Evolutionary conservation across 192 early-diverging fungal species (phyloP).

Genomic region (Rhizophagus prolifer): DNA sequence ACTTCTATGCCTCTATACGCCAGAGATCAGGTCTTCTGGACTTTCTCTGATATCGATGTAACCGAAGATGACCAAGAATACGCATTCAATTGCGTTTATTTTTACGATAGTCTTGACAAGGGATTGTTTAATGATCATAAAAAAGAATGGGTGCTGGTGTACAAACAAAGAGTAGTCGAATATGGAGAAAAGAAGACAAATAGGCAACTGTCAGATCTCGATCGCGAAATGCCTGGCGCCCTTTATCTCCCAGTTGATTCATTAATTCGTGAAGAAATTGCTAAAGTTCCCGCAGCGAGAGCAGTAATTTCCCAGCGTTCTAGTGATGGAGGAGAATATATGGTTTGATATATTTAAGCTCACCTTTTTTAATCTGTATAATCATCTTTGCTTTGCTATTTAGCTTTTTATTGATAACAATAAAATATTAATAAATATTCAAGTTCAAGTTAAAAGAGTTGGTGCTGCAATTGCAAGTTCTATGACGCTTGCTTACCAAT

Average conservation of each 20-base stretch:
- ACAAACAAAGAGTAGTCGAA: not conserved
- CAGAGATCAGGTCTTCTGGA: not conserved
- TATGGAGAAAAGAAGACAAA: slow-evolving; percentile 21
- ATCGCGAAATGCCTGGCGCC: not conserved
- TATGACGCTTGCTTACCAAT: not conserved
- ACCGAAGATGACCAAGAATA: not conserved
- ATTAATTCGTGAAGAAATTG: slow-evolving; percentile 7
- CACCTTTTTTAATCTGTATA: not conserved
- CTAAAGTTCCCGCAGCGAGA: not conserved
- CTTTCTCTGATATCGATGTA: not conserved
- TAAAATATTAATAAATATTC: slow-evolving; percentile 24
- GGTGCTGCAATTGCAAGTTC: not conserved
- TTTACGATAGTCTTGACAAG: slow-evolving; percentile 5
- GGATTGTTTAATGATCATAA: not conserved
- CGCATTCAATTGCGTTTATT: not conserved
- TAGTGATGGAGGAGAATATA: not conserved
- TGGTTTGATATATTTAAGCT: not conserved
- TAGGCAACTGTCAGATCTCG: not conserved
- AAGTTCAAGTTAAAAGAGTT: slow-evolving; percentile 21
- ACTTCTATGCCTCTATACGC: not conserved
- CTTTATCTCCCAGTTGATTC: slow-evolving; percentile 1
- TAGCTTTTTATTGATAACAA: not conserved
- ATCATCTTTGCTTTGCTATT: not conserved
- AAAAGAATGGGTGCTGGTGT: not conserved
- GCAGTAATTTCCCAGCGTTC: not conserved